Percentiles rank a stretch among this genome's conserved stretches.
Evolutionary conservation across 768 basidiomycete species (phyloP).

Genomic region (Tulasnella sp.): DNA sequence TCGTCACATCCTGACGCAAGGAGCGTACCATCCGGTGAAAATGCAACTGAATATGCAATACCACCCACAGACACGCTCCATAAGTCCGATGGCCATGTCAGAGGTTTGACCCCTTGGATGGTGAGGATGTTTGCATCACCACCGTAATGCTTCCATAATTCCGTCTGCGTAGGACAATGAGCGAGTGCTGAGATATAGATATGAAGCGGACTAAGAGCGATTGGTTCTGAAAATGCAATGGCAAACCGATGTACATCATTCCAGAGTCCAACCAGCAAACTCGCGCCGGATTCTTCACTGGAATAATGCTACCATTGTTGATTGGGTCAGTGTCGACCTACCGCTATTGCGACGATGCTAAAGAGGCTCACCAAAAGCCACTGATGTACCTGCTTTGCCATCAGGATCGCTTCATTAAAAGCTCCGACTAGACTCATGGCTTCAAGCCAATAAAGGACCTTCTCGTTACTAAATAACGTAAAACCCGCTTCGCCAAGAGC

Average conservation of each 20-base stretch:
- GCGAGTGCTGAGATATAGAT: not conserved
- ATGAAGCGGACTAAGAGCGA: not conserved
- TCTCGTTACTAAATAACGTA: not conserved
- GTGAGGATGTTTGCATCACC: too few species aligned
- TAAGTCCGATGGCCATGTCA: too few species aligned
- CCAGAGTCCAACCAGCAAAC: not conserved
- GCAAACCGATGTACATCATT: not conserved
- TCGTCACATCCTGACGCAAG: not conserved
- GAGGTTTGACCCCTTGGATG: not conserved
- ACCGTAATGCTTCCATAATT: not conserved
- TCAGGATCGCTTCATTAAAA: not conserved
- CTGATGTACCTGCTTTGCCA: not conserved
- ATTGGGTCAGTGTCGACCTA: not conserved
- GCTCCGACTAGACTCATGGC: not conserved
- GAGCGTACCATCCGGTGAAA: not conserved
- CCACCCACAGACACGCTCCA: not conserved
- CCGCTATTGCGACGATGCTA: not conserved
- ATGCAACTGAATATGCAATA: not conserved
- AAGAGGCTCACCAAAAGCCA: slow-evolving; percentile 1
- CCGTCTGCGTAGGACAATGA: not conserved
- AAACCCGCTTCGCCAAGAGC: not conserved
- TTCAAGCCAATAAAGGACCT: not conserved
- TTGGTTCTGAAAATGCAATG: not conserved
- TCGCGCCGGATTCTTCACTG: too few species aligned
- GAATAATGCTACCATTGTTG: not conserved